Conservation (phyloP, 176 grass and related monocot species). For the Puccinellia tenuiflora region DNA sequence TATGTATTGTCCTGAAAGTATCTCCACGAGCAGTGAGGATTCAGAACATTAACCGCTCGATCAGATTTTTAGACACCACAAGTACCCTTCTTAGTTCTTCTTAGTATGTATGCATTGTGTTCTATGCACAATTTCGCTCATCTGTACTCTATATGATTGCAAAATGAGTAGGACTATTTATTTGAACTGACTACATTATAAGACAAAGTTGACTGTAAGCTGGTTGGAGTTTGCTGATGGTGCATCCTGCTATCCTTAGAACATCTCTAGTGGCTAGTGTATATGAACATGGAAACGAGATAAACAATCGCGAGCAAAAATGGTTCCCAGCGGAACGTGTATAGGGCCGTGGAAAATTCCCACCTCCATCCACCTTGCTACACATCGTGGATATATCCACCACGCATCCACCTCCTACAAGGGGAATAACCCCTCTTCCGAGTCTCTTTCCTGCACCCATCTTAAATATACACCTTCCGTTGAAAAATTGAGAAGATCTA, state of each 20-base stretch:
- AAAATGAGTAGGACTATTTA: background rate
- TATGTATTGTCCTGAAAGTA: background rate
- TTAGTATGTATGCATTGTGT: background rate
- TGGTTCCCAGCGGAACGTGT: too few relatives aligned
- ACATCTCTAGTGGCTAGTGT: too few relatives aligned
- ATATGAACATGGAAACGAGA: too few relatives aligned
- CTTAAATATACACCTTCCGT: too few relatives aligned
- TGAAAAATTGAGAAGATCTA: too few relatives aligned
- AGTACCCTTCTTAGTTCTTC: background rate
- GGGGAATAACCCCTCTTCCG: too few relatives aligned
- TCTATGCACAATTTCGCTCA: background rate
- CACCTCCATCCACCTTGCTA: too few relatives aligned
- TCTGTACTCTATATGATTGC: background rate
- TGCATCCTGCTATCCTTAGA: background rate
- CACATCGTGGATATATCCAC: too few relatives aligned
- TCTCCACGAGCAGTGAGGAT: background rate
- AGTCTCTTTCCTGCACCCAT: too few relatives aligned
- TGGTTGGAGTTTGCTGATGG: background rate
- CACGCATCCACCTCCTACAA: too few relatives aligned
- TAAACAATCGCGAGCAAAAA: too few relatives aligned
- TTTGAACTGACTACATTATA: conserved; percentile 2
- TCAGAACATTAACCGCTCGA: background rate
- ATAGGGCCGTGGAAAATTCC: too few relatives aligned
- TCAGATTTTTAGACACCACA: background rate
- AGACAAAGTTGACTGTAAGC: background rate